Base-by-base conservation (phyloP, 176 grass and related monocot genomes). In the Avena sativa region DNA sequence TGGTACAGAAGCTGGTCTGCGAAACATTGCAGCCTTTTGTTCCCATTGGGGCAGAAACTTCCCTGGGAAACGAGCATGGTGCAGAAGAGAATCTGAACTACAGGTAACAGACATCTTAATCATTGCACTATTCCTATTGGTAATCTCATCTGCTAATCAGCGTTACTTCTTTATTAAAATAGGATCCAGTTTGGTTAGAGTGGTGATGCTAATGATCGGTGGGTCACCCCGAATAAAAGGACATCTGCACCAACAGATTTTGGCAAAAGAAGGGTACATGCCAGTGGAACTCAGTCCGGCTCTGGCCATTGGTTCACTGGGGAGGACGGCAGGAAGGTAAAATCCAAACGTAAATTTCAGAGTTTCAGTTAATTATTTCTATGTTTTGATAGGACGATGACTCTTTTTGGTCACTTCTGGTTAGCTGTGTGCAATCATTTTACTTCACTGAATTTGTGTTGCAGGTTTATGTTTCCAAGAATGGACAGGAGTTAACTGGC, bases 281-380 rank as follows among this genome's bases (percentile, higher is more conserved):
- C 88, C 30, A 38, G n/a, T 81, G 93, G 80, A 57, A 71, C 49
- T 61, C 81, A 86, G 19, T 91, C 95, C 81, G 96, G 96, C 53
- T 89, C 95, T 89, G 96, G 96, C 76, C 96, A 92, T 84, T 98
- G 93, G 96, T 91, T 92, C 78, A 98, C 96, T 19, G 79, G 68
- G 55, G 80, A 95, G 28, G 82, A 86, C 52, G 96, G 96, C 50
- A 92, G 34, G 81, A 98, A 88, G 96, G 96, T 95, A 87, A 72
- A 60, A 28, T 9, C 46, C 44, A 25, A 40, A 50, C 4, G 12
- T 34, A 46, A 53, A 51, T 83, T 80, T 30, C 7, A 67, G 9
- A 56, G 20, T 81, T 76, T 47, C 13, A 52, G 9, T 52, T 80
- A 44, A 85, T 43, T 60, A 52, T 73, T 80, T 21, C n/a, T 34